Conservation (phyloP, 345 rosid species). For the Gossypium turneri region DNA sequence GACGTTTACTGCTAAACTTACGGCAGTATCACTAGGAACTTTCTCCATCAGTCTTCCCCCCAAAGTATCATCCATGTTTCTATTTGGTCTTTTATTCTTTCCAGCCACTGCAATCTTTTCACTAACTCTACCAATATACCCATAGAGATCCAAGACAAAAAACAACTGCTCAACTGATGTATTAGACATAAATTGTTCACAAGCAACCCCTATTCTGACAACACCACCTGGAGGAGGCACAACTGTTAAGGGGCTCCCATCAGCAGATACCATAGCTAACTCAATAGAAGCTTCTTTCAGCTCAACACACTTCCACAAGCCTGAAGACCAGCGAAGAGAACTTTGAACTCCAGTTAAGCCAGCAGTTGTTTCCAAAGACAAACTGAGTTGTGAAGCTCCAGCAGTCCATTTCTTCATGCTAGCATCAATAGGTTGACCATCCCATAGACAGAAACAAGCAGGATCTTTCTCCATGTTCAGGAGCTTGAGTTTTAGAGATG, state of each 20-base stretch:
- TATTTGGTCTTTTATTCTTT: constrained; percentile 46
- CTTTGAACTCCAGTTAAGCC: constrained; percentile 31
- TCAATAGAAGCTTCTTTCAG: constrained; percentile 60
- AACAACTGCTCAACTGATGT: constrained; percentile 95
- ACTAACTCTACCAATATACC: constrained; percentile 72
- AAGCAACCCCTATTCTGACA: constrained; percentile 82
- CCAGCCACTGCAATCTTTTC: constrained; percentile 74
- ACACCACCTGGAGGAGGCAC: constrained; percentile 98
- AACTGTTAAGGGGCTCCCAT: constrained; percentile 67
- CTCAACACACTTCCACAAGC: constrained; percentile 82
- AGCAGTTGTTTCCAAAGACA: constrained; percentile 70
- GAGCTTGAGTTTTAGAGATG: constrained; percentile 59
- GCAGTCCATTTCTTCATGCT: constrained; percentile 90
- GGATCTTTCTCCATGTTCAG: constrained; percentile 94
- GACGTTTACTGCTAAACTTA: constrained; percentile 57
- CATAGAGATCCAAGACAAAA: constrained; percentile 81
- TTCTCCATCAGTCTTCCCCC: constrained; percentile 66
- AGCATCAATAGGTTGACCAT: constrained; percentile 86
- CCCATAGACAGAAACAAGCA: constrained; percentile 92
- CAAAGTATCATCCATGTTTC: constrained; percentile 29
- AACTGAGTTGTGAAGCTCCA: constrained; percentile 60
- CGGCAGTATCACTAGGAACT: constrained; percentile 97
- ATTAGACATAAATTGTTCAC: constrained; percentile 75
- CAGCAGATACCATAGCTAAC: constrained; percentile 92
- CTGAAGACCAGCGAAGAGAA: constrained; percentile 36